Conservation (phyloP, 225 moss, liverwort and hornwort species). For the Lunularia cruciata region DNA sequence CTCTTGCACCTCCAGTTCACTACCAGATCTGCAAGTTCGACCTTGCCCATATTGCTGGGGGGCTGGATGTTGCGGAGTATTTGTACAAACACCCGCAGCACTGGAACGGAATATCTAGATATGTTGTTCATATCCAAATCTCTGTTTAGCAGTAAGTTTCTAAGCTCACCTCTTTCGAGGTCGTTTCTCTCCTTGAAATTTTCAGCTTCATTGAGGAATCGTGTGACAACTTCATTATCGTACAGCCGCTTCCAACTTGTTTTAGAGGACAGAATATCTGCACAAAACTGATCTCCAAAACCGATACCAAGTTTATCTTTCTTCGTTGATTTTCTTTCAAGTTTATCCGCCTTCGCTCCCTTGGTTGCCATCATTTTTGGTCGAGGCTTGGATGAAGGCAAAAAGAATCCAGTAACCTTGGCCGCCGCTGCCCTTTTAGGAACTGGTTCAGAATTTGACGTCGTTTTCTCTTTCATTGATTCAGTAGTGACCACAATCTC, state of each 20-base stretch:
- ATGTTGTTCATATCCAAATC: slow-evolving; percentile 39
- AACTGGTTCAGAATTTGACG: neutral
- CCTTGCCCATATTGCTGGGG: slow-evolving; percentile 33
- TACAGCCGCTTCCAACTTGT: slow-evolving; percentile 47
- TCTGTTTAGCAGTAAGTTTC: slow-evolving; percentile 33
- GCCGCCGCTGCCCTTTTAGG: neutral
- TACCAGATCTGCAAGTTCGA: slow-evolving; percentile 42
- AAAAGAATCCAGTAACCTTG: slow-evolving; percentile 3
- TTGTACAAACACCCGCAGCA: slow-evolving; percentile 40
- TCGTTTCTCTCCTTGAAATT: slow-evolving; percentile 29
- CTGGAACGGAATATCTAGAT: slow-evolving; percentile 35
- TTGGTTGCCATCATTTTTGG: slow-evolving; percentile 13
- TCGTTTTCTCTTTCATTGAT: neutral
- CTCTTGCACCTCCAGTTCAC: slow-evolving; percentile 51
- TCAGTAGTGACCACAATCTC: no score
- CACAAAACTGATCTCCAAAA: neutral
- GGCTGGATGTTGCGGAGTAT: slow-evolving; percentile 45
- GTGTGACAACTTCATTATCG: slow-evolving; percentile 19
- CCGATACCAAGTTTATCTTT: neutral
- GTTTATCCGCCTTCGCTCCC: slow-evolving; percentile 3
- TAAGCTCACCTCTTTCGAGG: slow-evolving; percentile 31
- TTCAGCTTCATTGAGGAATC: slow-evolving; percentile 42
- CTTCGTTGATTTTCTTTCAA: no score
- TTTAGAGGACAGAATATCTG: slow-evolving; percentile 26
- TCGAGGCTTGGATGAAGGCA: slow-evolving; percentile 11